Evolutionary conservation across 31 red algal species (phyloP).

Genomic region (Asparagopsis taxiformis): DNA sequence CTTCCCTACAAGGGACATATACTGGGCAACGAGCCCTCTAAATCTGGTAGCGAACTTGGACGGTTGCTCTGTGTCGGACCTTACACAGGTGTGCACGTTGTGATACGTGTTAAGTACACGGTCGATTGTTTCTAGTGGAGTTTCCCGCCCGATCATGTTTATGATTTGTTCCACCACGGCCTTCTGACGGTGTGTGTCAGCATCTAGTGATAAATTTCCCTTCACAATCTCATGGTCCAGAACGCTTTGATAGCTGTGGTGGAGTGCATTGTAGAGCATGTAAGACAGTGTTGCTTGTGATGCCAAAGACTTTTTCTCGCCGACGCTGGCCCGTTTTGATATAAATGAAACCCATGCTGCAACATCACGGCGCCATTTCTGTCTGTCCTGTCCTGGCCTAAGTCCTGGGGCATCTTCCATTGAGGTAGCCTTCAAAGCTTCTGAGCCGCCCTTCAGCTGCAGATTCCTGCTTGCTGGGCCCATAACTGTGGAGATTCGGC

Average conservation of each 20-base stretch:
- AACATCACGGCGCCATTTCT: background rate
- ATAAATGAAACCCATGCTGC: background rate
- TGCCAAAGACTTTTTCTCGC: background rate
- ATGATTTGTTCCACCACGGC: background rate
- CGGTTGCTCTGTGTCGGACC: background rate
- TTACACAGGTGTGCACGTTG: background rate
- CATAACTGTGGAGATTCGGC: background rate
- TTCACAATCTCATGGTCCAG: background rate
- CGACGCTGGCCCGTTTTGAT: background rate
- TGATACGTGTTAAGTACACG: background rate
- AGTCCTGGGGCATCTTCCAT: background rate
- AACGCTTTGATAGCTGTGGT: background rate
- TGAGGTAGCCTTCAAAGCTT: background rate
- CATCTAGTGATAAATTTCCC: background rate
- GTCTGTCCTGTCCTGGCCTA: background rate
- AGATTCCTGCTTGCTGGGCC: background rate
- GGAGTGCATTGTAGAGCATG: background rate
- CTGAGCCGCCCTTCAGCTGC: background rate
- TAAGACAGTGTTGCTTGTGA: background rate
- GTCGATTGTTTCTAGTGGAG: background rate
- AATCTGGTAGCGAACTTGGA: background rate
- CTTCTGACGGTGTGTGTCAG: background rate
- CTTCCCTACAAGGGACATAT: background rate
- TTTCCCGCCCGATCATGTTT: background rate
- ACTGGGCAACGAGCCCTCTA: background rate